Percentiles rank a stretch among this genome's conserved stretches.
These are phyloP conservation scores for Ophiostoma triangulosporum DNA, from an alignment of 2,329 filamentous ascomycete genomes.

Conservation along the genomic window DNA sequence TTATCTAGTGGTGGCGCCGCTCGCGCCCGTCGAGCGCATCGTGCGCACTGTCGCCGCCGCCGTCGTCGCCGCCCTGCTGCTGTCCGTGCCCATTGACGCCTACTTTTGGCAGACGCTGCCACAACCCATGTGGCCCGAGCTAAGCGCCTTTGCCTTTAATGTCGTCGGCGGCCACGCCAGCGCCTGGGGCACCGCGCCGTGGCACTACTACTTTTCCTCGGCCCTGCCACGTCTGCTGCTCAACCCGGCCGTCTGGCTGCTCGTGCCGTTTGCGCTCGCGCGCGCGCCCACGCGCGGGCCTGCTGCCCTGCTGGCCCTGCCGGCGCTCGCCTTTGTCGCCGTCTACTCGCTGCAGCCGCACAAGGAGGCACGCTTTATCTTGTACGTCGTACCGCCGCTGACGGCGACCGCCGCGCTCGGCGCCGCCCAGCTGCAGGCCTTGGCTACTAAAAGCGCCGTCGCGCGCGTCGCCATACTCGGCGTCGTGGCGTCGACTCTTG, in stretches of 20 bases:
- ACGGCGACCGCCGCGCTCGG: conserved; percentile 65
- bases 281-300: conserved; percentile 31
- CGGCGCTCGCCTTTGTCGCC: conserved; percentile 57
- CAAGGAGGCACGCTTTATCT: conserved; percentile 77
- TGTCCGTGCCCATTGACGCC: conserved; percentile 69
- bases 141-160: conserved; percentile 83
- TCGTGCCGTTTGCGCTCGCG: conserved; percentile 39
- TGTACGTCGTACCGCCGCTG: conserved; percentile 72
- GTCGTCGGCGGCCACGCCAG: conserved; percentile 70
- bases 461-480: conserved; percentile 49
- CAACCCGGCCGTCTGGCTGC: conserved; percentile 54
- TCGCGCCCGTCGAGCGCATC: conserved; percentile 37
- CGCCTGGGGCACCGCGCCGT: conserved; percentile 77
- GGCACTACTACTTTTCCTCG: conserved; percentile 74
- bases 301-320: conserved; percentile 42
- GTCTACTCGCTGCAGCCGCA: conserved; percentile 84
- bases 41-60: conserved; percentile 54
- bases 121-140: conserved; percentile 75
- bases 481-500: conserved; percentile 27
- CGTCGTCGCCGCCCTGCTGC: conserved; percentile 48
- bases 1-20: conserved; percentile 45
- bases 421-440: conserved; percentile 53
- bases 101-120: conserved; percentile 62
- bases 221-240: conserved; percentile 71
- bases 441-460: conserved; percentile 20